These are phyloP conservation scores for Candida silvatica DNA, from an alignment of 805 yeast species.

Conservation along the genomic window DNA sequence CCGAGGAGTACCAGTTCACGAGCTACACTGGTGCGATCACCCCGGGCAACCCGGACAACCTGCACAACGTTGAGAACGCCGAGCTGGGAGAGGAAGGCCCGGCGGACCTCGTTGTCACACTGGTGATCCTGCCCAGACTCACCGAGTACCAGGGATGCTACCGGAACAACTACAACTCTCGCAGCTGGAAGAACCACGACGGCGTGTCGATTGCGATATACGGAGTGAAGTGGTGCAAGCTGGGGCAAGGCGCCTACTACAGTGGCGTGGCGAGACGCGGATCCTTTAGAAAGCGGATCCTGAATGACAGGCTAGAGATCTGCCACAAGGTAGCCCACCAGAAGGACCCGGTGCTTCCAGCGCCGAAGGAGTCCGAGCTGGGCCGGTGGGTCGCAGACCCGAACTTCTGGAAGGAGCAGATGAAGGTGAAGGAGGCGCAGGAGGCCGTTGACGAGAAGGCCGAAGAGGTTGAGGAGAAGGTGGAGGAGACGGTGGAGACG, in stretches of 20 bases:
- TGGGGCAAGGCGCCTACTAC: slow-evolving; percentile 7
- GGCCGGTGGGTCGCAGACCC: slow-evolving; percentile 8
- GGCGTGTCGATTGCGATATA: slow-evolving; percentile 69
- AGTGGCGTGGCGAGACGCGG: slow-evolving; percentile 13
- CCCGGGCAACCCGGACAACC: slow-evolving; percentile 31
- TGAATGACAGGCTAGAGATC: slow-evolving; percentile 16
- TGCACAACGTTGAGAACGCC: slow-evolving; percentile 24
- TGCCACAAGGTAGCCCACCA: slow-evolving; percentile 4
- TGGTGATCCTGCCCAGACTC: slow-evolving; percentile 62
- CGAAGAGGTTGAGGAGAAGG: too few species aligned
- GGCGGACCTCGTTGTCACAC: slow-evolving; percentile 48
- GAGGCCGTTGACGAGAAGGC: too few species aligned
- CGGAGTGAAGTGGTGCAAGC: slow-evolving; percentile 39
- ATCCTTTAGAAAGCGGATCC: slow-evolving; percentile 12
- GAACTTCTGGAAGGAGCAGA: slow-evolving; percentile 4
- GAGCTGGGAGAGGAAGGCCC: slow-evolving; percentile 16
- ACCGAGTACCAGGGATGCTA: slow-evolving; percentile 54
- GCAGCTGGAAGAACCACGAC: slow-evolving; percentile 73
- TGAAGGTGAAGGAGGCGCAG: background rate
- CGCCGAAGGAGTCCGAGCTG: slow-evolving; percentile 1
- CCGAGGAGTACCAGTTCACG: slow-evolving; percentile 9
- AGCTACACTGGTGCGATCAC: slow-evolving; percentile 22
- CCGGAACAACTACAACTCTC: slow-evolving; percentile 62
- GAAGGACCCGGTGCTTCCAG: slow-evolving; percentile 4
- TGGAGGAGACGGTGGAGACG: too few species aligned